A percentile compares a stretch with the other conserved stretches of the same genome.
phyloP scores from a whole-genome alignment of 2,329 filamentous ascomycete genomes.

The Ampelomyces quisqualis region DNA sequence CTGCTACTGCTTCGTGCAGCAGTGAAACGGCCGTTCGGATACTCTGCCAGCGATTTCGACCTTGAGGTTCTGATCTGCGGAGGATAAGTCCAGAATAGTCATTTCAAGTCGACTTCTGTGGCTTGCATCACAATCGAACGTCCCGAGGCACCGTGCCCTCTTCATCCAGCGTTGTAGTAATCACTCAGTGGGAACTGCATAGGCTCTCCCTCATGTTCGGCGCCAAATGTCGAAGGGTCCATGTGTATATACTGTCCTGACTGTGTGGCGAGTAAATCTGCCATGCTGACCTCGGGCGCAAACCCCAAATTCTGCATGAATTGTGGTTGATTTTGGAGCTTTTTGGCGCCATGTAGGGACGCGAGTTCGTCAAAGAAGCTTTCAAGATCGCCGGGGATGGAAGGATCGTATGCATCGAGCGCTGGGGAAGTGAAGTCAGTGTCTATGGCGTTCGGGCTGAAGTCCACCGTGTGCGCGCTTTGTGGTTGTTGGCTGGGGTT shows the following conservation, averaged over 20 bases:
- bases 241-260: slow-evolving; percentile 45
- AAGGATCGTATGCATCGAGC: slow-evolving; percentile 29
- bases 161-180: slow-evolving; percentile 24
- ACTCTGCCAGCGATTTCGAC: too few relatives aligned
- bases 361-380: slow-evolving; percentile 60
- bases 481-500: slow-evolving; percentile 6
- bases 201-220: slow-evolving; percentile 15
- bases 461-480: background rate
- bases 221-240: slow-evolving; percentile 30
- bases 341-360: slow-evolving; percentile 56
- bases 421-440: slow-evolving; percentile 7
- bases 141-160: slow-evolving; percentile 10
- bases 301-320: slow-evolving; percentile 69
- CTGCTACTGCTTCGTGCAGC: too few relatives aligned
- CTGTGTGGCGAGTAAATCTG: slow-evolving; percentile 48
- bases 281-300: slow-evolving; percentile 60
- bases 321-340: slow-evolving; percentile 58
- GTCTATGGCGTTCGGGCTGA: slow-evolving; percentile 12
- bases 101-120: too few relatives aligned
- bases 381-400: slow-evolving; percentile 48
- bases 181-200: slow-evolving; percentile 21
- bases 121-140: too few relatives aligned
- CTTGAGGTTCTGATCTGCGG: too few relatives aligned
- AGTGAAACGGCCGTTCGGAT: too few relatives aligned
- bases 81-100: too few relatives aligned